Base-by-base conservation (phyloP, 2,329 filamentous ascomycete genomes). In the Venturia asperata region DNA sequence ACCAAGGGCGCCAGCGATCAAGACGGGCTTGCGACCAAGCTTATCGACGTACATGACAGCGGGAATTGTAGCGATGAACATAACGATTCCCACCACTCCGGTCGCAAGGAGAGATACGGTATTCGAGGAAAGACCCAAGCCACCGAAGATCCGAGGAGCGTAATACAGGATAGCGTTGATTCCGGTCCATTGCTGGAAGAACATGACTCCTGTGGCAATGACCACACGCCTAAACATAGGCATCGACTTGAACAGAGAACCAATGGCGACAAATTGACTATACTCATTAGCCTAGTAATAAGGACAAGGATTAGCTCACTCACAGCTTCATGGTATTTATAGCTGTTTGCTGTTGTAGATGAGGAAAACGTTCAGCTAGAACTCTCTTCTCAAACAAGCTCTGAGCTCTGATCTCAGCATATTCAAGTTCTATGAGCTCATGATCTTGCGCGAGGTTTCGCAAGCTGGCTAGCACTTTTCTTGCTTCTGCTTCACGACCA, bases 341-440 rank as follows among this genome's bases (percentile, higher is more conserved):
- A 0, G 79, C 76, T 0, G 84, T 88, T 62, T 81, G 80, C 66
- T 86, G 81, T 1, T 80, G 77, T 17, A 89, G 77, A 42, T 87
- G 79, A 0, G 89, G 89, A 73, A 89, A 91, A 30, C 86, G 80
- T 67, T 88, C 86, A 0, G 83, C 82, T 11, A 87, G 80, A 0
- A 84, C 85, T 42, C 85, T 83, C 76, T 92, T 90, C 75, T 93
- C 89, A 69, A 93, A 94, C 21, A 89, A 74, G 0, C 85, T 87
- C 73, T 91, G 87, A 0, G 89, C 88, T 74, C 90, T 90, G 76
- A 93, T 92, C 73, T 93, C 90, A n/a, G 91, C 82, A 71, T 88
- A 91, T 71, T 93, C 90, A 1, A 91, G 80, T 68, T 88, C 83
- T 45, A 92, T 83, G 0, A 90, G 81, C 65, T 90, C 85, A 71